These are phyloP conservation scores for Mycena leptocephala DNA, from an alignment of 768 basidiomycete species.

Conservation along the genomic window DNA sequence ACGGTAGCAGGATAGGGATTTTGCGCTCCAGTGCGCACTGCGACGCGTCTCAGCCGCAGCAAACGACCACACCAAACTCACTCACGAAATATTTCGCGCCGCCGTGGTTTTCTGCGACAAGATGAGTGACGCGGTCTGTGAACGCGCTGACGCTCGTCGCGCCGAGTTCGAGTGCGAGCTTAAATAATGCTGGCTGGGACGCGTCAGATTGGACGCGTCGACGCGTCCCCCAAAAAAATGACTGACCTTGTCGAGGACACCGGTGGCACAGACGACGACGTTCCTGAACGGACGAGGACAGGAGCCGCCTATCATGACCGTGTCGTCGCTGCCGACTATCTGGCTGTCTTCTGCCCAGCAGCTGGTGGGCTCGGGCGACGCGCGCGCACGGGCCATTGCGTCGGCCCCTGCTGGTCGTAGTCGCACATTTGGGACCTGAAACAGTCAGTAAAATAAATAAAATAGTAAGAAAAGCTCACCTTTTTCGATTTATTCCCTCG, in stretches of 20 bases:
- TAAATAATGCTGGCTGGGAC: conserved; percentile 77
- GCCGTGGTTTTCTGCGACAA: conserved; percentile 86
- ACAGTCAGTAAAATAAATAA: not conserved
- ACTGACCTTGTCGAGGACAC: conserved; percentile 84
- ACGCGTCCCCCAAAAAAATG: not conserved
- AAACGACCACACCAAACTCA: not conserved
- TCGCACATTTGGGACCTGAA: conserved; percentile 87
- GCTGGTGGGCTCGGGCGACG: conserved; percentile 47
- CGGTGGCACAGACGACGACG: conserved; percentile 82
- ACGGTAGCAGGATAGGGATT: conserved; percentile 84
- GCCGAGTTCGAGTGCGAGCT: conserved; percentile 87
- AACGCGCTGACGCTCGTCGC: conserved; percentile 79
- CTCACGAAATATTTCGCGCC: conserved; percentile 88
- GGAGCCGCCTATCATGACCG: conserved; percentile 57
- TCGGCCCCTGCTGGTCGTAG: conserved; percentile 75
- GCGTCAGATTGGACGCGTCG: not conserved
- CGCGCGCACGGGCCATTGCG: conserved; percentile 47
- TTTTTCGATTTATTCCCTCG: conserved; percentile 80
- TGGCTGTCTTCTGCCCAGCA: conserved; percentile 68
- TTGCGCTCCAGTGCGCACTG: conserved; percentile 89
- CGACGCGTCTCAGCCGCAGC: conserved; percentile 2
- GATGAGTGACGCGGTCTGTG: conserved; percentile 91
- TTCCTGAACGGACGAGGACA: conserved; percentile 81
- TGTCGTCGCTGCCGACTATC: conserved; percentile 58
- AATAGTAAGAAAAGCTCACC: conserved; percentile 47